Evolutionary conservation across 352 stramenopile genomes (phyloP), one percentile per base, ranked within the genome.

Genomic region (Phytophthora fragariae): DNA sequence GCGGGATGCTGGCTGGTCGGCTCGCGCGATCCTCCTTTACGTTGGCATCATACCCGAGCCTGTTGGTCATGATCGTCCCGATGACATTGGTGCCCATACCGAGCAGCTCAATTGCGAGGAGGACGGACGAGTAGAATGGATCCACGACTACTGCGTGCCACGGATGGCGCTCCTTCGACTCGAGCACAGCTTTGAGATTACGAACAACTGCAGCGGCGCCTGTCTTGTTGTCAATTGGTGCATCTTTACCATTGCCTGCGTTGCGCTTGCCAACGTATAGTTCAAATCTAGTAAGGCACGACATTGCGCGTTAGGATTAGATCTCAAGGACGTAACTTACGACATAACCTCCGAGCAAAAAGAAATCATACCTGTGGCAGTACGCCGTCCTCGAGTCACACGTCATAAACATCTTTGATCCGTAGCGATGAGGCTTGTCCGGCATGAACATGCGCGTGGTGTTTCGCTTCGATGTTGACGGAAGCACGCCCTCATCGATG

Each of bases 361-460:
- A 57, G 53, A 60, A 44, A 9, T 63, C n/a, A 15, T 53, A 75
- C 57, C 56, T 49, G 27, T 71, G 58, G 49, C 68, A 70, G 15
- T 75, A 70, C 15, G 56, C 50, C 0, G 61, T 64, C 24, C 19
- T 52, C 11, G 65, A 50, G 57, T 76, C 68, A 35, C 76, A 78
- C 27, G 59, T 62, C 72, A 83, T 83, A 58, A 75, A 83, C 31
- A 79, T n/a, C 60, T 80, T 78, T 41, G 35, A 41, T 12, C 35
- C 35, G 35, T 41, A 41, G 35, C 35, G 35, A 41, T 41, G 35
- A 41, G 77, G 73, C 46, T 79, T 84, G 62, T 81, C 77, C 1
- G 72, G 68, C 58, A 77, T 81, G 24, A 77, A 84, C 65, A 77
- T 73, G 1, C 68, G 56, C 1, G 68, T 81, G 2, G 70, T 76